Percentiles rank a stretch among this genome's conserved stretches.
Conservation (phyloP, 2,329 filamentous ascomycete species). For the Seiridium cupressi region DNA sequence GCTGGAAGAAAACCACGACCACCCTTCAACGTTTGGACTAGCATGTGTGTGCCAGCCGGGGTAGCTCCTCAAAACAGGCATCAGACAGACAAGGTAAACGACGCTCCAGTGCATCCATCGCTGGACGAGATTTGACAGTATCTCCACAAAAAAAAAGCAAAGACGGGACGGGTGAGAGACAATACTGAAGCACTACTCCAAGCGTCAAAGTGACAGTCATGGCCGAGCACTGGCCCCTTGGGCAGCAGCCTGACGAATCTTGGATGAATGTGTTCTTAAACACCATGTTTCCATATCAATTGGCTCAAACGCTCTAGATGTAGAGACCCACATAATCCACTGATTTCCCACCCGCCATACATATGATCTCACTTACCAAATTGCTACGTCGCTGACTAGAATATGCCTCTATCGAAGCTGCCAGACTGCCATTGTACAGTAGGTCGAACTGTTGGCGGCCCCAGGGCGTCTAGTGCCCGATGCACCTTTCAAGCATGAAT, state of each 20-base stretch:
- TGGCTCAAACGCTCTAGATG: not conserved
- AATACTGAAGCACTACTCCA: constrained; percentile 1
- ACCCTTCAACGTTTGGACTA: constrained; percentile 33
- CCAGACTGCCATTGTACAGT: too few species aligned
- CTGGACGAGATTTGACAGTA: not conserved
- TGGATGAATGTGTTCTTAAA: not conserved
- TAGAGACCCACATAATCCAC: not conserved
- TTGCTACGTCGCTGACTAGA: not conserved
- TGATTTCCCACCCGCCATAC: not conserved
- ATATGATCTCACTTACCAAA: not conserved
- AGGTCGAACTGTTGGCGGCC: too few species aligned
- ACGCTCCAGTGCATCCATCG: constrained; percentile 13
- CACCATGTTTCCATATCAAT: not conserved
- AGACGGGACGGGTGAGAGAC: constrained; percentile 1
- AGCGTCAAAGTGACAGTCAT: constrained; percentile 1
- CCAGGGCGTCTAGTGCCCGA: too few species aligned
- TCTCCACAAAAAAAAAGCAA: constrained; percentile 16
- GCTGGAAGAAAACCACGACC: not conserved
- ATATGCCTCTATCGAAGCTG: not conserved
- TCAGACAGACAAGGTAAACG: constrained; percentile 37
- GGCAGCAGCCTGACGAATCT: not conserved
- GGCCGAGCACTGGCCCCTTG: not conserved
- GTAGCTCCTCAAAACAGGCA: constrained; percentile 41
- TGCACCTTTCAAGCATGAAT: too few species aligned
- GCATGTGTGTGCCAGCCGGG: constrained; percentile 35